Evolutionary conservation across 2,329 filamentous ascomycete species (phyloP).

Genomic region (Ascocoryne sarcoides): DNA sequence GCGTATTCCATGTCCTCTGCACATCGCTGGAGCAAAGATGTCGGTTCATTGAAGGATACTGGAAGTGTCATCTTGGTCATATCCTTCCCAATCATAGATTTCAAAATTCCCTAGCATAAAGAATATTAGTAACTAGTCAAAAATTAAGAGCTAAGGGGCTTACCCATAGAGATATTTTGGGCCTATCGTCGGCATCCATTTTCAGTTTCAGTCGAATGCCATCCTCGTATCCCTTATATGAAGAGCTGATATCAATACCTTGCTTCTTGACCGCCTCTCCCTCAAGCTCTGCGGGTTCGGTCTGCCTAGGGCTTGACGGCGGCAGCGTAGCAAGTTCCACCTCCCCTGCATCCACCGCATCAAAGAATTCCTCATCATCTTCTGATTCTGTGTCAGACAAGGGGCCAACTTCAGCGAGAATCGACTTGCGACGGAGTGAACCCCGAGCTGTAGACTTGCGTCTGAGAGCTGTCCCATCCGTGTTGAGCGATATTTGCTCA

Average conservation of each 20-base stretch:
- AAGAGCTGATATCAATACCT: slow-evolving; percentile 58
- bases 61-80: slow-evolving; percentile 99
- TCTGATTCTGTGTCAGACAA: slow-evolving; percentile 69
- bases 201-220: slow-evolving; percentile 71
- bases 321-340: slow-evolving; percentile 68
- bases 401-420: slow-evolving; percentile 61
- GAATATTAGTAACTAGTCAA: slow-evolving; percentile 18
- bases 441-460: slow-evolving; percentile 35
- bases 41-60: slow-evolving; percentile 97
- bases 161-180: slow-evolving; percentile 95
- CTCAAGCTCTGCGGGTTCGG: slow-evolving; percentile 31
- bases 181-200: slow-evolving; percentile 85
- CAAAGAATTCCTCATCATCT: slow-evolving; percentile 90
- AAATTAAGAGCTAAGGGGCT: slow-evolving; percentile 28
- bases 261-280: slow-evolving; percentile 32
- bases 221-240: slow-evolving; percentile 87
- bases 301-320: slow-evolving; percentile 22
- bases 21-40: slow-evolving; percentile 86
- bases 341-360: slow-evolving; percentile 88
- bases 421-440: slow-evolving; percentile 50
- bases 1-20: slow-evolving; percentile 98
- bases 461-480: slow-evolving; percentile 26
- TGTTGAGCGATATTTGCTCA: slow-evolving; percentile 31
- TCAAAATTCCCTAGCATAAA: slow-evolving; percentile 73
- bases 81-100: slow-evolving; percentile 99